These are phyloP conservation scores for Phytophthora vignae DNA, from an alignment of 352 stramenopile species.

Conservation along the genomic window DNA sequence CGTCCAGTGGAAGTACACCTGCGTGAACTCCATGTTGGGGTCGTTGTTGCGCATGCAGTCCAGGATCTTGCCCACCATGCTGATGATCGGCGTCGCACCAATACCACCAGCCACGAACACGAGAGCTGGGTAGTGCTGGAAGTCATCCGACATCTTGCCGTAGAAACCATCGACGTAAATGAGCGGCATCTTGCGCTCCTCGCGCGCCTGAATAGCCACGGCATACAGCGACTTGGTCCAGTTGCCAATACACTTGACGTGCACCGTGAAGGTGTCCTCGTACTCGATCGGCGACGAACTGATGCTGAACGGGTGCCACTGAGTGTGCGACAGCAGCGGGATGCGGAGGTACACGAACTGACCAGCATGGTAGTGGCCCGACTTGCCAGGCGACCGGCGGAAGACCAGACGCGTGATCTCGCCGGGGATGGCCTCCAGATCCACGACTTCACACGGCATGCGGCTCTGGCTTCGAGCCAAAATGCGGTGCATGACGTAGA, in stretches of 20 bases:
- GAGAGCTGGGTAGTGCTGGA: slow-evolving; percentile 83
- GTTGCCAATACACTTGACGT: slow-evolving; percentile 82
- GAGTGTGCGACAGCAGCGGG: slow-evolving; percentile 70
- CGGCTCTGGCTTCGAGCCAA: slow-evolving; percentile 71
- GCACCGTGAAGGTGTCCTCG: slow-evolving; percentile 85
- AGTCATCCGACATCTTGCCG: slow-evolving; percentile 85
- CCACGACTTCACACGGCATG: slow-evolving; percentile 79
- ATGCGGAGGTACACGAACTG: slow-evolving; percentile 85
- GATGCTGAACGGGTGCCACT: slow-evolving; percentile 91
- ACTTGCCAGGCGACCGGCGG: slow-evolving; percentile 73
- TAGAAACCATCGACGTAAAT: slow-evolving; percentile 89
- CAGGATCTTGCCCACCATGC: slow-evolving; percentile 87
- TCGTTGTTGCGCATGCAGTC: slow-evolving; percentile 85
- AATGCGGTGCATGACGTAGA: slow-evolving; percentile 88
- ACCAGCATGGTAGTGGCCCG: slow-evolving; percentile 82
- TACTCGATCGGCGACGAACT: slow-evolving; percentile 87
- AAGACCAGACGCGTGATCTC: slow-evolving; percentile 88
- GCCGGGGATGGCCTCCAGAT: slow-evolving; percentile 84
- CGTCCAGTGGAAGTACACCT: slow-evolving; percentile 89
- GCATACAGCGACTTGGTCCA: slow-evolving; percentile 83
- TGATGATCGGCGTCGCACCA: slow-evolving; percentile 90
- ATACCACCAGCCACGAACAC: slow-evolving; percentile 89
- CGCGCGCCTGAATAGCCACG: slow-evolving; percentile 75
- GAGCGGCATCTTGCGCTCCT: slow-evolving; percentile 82
- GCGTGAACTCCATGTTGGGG: slow-evolving; percentile 67